phyloP scores from a whole-genome alignment of 768 basidiomycete species.

The Gymnopilus dilepis region DNA sequence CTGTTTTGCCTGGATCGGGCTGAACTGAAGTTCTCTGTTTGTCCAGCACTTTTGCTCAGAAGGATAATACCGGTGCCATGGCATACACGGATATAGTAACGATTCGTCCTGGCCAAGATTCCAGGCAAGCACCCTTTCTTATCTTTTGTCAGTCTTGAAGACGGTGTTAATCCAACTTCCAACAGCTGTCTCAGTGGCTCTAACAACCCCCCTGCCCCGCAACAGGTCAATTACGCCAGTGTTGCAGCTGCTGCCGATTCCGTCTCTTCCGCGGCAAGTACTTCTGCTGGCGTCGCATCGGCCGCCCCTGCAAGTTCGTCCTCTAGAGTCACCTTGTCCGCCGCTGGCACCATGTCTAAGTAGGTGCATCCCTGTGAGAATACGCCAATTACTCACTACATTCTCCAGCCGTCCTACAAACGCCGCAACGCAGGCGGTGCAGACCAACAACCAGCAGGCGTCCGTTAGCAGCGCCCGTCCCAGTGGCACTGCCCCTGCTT shows the following conservation, averaged over 20 bases:
- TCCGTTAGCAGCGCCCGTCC: constrained; percentile 8
- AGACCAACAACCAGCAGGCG: constrained; percentile 1
- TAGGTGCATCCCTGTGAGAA: background rate
- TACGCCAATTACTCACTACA: background rate
- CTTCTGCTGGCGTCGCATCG: background rate
- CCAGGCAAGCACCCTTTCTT: constrained; percentile 33
- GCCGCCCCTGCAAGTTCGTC: background rate
- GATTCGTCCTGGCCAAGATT: constrained; percentile 41
- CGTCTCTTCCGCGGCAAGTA: constrained; percentile 10
- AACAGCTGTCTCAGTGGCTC: constrained; percentile 15
- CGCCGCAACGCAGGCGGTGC: background rate
- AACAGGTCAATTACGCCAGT: constrained; percentile 2
- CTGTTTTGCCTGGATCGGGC: background rate
- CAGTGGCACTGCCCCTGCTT: constrained; percentile 10
- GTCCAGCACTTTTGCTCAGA: constrained; percentile 58
- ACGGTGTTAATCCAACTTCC: background rate
- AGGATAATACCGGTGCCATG: constrained; percentile 59
- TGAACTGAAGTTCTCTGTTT: background rate
- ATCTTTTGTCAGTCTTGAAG: background rate
- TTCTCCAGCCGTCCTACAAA: background rate
- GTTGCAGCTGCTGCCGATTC: constrained; percentile 8
- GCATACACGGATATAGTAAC: constrained; percentile 60
- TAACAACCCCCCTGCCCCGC: background rate
- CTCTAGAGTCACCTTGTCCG: constrained; percentile 2
- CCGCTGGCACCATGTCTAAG: background rate